A percentile compares a stretch with the other conserved stretches of the same genome.
These are phyloP conservation scores for Cryptococcus amylolentus DNA, from an alignment of 1,284 basidiomycete genomes.

Conservation along the genomic window DNA sequence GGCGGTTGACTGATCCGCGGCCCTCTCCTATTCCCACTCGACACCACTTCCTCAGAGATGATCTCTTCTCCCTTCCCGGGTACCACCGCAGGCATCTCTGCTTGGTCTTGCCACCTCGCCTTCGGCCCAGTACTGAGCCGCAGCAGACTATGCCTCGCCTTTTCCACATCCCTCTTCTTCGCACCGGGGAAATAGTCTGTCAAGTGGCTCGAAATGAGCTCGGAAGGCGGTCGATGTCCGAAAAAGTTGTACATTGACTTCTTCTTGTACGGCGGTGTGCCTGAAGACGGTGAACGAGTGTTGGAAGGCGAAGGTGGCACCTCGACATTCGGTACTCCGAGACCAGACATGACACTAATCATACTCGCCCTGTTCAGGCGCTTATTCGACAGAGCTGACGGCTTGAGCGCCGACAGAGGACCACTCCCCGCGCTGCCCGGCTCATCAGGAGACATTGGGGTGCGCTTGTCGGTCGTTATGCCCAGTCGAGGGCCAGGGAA, in stretches of 20 bases:
- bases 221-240: slow-evolving; percentile 93
- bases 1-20: slow-evolving; percentile 47
- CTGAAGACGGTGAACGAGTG: slow-evolving; percentile 43
- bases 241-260: slow-evolving; percentile 87
- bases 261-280: slow-evolving; percentile 43
- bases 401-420: slow-evolving; percentile 2
- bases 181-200: slow-evolving; percentile 94
- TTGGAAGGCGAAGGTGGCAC: slow-evolving; percentile 51
- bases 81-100: background rate
- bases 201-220: slow-evolving; percentile 93
- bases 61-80: background rate
- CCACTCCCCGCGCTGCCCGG: too few relatives aligned
- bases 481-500: slow-evolving; percentile 38
- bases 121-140: slow-evolving; percentile 50
- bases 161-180: slow-evolving; percentile 81
- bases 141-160: slow-evolving; percentile 78
- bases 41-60: background rate
- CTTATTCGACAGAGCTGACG: slow-evolving; percentile 47
- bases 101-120: slow-evolving; percentile 7
- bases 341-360: slow-evolving; percentile 86
- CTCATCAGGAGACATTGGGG: too few relatives aligned
- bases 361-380: slow-evolving; percentile 88
- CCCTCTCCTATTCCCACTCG: slow-evolving; percentile 3
- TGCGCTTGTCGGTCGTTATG: background rate
- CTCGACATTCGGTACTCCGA: slow-evolving; percentile 70